Evolutionary conservation across 2,329 filamentous ascomycete genomes (phyloP).

Genomic region (Periconia macrospinosa): DNA sequence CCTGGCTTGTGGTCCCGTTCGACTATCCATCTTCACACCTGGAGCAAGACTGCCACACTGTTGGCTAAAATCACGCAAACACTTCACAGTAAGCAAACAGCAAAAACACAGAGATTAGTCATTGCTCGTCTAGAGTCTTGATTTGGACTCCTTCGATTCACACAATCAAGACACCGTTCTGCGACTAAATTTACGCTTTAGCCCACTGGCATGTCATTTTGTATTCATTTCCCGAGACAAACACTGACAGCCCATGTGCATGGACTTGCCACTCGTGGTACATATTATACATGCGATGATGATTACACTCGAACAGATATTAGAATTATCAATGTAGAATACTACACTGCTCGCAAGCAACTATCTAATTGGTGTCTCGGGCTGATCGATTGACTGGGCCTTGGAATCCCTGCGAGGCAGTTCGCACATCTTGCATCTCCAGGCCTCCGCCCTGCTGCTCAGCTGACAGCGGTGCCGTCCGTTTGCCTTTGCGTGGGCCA

Average conservation of each 20-base stretch:
- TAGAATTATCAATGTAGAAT: neutral
- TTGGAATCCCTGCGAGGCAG: slow-evolving; percentile 33
- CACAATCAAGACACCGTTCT: too few relatives aligned
- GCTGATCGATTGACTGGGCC: slow-evolving; percentile 30
- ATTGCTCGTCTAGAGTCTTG: slow-evolving; percentile 1
- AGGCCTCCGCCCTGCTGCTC: slow-evolving; percentile 60
- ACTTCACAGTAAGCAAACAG: neutral
- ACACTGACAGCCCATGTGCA: too few relatives aligned
- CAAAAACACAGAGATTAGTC: neutral
- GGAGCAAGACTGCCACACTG: too few relatives aligned
- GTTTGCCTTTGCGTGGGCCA: slow-evolving; percentile 60
- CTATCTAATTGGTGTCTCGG: slow-evolving; percentile 5
- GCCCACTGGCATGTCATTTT: too few relatives aligned
- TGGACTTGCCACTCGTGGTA: neutral
- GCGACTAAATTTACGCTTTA: too few relatives aligned
- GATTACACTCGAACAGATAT: slow-evolving; percentile 4
- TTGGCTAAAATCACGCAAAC: neutral
- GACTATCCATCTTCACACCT: too few relatives aligned
- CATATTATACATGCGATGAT: slow-evolving; percentile 7
- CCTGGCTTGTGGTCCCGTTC: too few relatives aligned
- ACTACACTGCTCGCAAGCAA: too few relatives aligned
- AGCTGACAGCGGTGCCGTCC: slow-evolving; percentile 51
- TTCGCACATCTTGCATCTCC: slow-evolving; percentile 66
- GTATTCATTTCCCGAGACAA: too few relatives aligned
- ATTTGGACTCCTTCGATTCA: neutral